Evolutionary conservation across 179 eudicot genomes (phyloP), one percentile per base, ranked within the genome.

Genomic region (Gypsophila paniculata): DNA sequence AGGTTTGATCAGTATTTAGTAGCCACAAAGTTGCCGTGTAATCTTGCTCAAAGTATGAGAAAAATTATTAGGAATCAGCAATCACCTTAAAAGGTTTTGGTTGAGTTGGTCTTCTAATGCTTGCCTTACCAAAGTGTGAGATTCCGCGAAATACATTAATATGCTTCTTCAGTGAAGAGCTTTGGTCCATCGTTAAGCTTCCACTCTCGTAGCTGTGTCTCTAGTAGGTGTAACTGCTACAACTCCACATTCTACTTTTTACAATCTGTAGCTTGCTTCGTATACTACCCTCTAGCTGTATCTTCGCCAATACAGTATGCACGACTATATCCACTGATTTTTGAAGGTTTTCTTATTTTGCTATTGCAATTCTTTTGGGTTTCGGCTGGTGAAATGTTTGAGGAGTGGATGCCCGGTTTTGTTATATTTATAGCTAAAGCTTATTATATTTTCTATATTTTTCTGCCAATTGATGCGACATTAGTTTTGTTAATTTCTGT

Each of bases 401-500:
- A 61, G 18, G 23, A 26, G 2, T 38, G 18, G 26, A 64, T 39
- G n/a, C 29, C 66, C 52, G 38, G 4, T 21, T 4, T 39, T 42
- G 17, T 32, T 39, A 21, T 39, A 32, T 19, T 6, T 42, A 6
- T 21, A n/a, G 48, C 9, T 60, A 29, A 11, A 32, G 54, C 19
- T 65, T 26, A 42, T 65, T 1, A 25, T 44, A 13, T 48, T 9
- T 17, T 22, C 22, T 46, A 12, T 4, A 39, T 12, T 14, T 14
- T 48, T 49, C 23, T 23, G 70, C 58, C 46, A 67, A 67, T 49
- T 67, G 58, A 49, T 49, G 55, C 54, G 13, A 6, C 57, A 23
- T 5, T 8, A 25, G 22, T n/a, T 67, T 9, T 13, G 8, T 61
- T 61, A 36, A 6, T 57, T 18, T 67, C 44, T 54, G 19, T 18